Percentiles rank a stretch among this genome's conserved stretches.
phyloP scores from a whole-genome alignment of 2,329 filamentous ascomycete genomes.

The Furcasterigmium furcatum region DNA sequence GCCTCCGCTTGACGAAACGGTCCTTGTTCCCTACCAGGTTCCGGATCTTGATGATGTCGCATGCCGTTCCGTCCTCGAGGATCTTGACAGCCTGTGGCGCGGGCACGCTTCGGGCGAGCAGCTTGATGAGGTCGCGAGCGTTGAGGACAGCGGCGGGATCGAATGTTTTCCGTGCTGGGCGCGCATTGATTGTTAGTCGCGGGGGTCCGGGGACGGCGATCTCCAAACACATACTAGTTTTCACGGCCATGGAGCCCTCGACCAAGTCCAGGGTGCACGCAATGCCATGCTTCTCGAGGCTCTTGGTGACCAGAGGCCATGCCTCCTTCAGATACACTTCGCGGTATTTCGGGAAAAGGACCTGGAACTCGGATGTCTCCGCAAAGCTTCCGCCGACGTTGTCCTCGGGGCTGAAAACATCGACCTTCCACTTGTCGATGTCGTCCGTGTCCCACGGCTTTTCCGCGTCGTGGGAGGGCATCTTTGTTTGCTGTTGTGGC shows the following conservation, averaged over 20 bases:
- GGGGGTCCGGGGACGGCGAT: neutral
- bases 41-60: constrained; percentile 94
- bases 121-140: constrained; percentile 88
- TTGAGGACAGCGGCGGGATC: constrained; percentile 93
- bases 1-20: constrained; percentile 89
- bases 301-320: constrained; percentile 87
- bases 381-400: constrained; percentile 82
- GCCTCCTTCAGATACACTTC: constrained; percentile 90
- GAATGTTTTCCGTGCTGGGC: constrained; percentile 64
- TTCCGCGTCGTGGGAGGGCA: constrained; percentile 87
- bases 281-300: constrained; percentile 83
- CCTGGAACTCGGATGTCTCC: constrained; percentile 88
- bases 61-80: constrained; percentile 84
- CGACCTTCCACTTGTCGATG: constrained; percentile 95
- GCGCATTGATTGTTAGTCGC: neutral
- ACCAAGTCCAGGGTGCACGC: constrained; percentile 91
- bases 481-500: too few species aligned
- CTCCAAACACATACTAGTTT: constrained; percentile 67
- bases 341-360: constrained; percentile 92
- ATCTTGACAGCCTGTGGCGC: constrained; percentile 93
- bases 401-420: constrained; percentile 80
- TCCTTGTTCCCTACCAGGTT: constrained; percentile 91
- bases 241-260: constrained; percentile 94
- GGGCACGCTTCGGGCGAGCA: constrained; percentile 87
- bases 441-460: constrained; percentile 97